Evolutionary conservation across 2,329 filamentous ascomycete species (phyloP).

Genomic region (Pseudocercospora pini-densiflorae): DNA sequence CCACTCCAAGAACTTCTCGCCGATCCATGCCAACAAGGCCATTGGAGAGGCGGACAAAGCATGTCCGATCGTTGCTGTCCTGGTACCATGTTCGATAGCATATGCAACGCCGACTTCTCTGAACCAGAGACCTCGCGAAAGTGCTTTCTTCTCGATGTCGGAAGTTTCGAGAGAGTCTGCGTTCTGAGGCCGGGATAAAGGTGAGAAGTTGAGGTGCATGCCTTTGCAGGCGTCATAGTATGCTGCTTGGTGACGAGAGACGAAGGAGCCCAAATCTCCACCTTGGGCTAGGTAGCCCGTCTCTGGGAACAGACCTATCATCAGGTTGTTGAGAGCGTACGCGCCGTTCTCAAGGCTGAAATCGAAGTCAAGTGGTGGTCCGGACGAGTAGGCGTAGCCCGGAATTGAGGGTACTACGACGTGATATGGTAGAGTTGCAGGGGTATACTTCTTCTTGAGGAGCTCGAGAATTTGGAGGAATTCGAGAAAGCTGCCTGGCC

Average conservation of each 20-base stretch:
- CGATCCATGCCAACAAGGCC: slow-evolving; percentile 62
- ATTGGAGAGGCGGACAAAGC: slow-evolving; percentile 59
- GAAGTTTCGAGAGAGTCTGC: slow-evolving; percentile 30
- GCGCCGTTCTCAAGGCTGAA: slow-evolving; percentile 48
- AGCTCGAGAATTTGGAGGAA: slow-evolving; percentile 38
- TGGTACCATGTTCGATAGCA: slow-evolving; percentile 57
- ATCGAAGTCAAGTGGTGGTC: slow-evolving; percentile 48
- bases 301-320: slow-evolving; percentile 56
- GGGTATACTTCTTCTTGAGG: slow-evolving; percentile 51
- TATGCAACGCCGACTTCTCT: slow-evolving; percentile 53
- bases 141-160: slow-evolving; percentile 44
- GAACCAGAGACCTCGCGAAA: slow-evolving; percentile 48
- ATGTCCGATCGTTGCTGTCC: slow-evolving; percentile 61
- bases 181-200: slow-evolving; percentile 33
- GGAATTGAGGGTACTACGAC: slow-evolving; percentile 59
- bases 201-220: slow-evolving; percentile 34
- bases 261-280: slow-evolving; percentile 56
- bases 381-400: slow-evolving; percentile 56
- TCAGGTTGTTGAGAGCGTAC: slow-evolving; percentile 54
- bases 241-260: slow-evolving; percentile 46
- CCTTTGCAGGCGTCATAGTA: slow-evolving; percentile 28
- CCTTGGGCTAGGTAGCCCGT: slow-evolving; percentile 58
- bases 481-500: slow-evolving; percentile 46
- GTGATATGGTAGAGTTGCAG: slow-evolving; percentile 59
- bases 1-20: slow-evolving; percentile 62